A percentile compares a stretch with the other conserved stretches of the same genome.
Evolutionary conservation across 208 protist genomes (phyloP).

Genomic region (Leishmania turanica): DNA sequence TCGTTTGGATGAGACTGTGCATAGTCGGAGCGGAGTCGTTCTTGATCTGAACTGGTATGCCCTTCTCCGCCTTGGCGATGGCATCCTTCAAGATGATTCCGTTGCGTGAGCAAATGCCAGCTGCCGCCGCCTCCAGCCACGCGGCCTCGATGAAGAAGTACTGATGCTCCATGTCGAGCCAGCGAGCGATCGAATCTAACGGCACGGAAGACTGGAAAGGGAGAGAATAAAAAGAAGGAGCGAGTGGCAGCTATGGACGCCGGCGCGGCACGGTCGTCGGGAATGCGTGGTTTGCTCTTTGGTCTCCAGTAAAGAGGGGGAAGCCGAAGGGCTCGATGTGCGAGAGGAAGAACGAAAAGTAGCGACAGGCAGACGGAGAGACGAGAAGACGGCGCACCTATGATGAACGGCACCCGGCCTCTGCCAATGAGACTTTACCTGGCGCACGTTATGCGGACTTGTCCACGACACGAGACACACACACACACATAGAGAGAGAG

Average conservation of each 20-base stretch:
- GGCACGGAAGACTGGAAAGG: not conserved
- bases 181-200: not conserved
- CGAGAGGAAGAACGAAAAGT: not conserved
- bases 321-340: not conserved
- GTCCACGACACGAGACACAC: not conserved
- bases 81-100: slow-evolving; percentile 28
- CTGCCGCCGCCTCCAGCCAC: slow-evolving; percentile 42
- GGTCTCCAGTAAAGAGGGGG: not conserved
- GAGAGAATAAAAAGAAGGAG: no score
- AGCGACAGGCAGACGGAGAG: not conserved
- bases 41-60: slow-evolving; percentile 25
- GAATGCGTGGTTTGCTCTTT: not conserved
- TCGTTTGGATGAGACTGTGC: slow-evolving; percentile 8
- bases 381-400: not conserved
- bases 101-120: slow-evolving; percentile 28
- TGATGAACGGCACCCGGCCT: not conserved
- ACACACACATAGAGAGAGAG: not conserved
- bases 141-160: slow-evolving; percentile 39
- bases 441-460: not conserved
- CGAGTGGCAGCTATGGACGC: not conserved
- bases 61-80: slow-evolving; percentile 30
- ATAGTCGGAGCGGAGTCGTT: slow-evolving; percentile 16
- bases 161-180: not conserved
- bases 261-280: not conserved
- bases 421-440: not conserved